These are phyloP conservation scores for Rhodosporidiobolus sp. DNA, from an alignment of 768 basidiomycete genomes.

Conservation along the genomic window DNA sequence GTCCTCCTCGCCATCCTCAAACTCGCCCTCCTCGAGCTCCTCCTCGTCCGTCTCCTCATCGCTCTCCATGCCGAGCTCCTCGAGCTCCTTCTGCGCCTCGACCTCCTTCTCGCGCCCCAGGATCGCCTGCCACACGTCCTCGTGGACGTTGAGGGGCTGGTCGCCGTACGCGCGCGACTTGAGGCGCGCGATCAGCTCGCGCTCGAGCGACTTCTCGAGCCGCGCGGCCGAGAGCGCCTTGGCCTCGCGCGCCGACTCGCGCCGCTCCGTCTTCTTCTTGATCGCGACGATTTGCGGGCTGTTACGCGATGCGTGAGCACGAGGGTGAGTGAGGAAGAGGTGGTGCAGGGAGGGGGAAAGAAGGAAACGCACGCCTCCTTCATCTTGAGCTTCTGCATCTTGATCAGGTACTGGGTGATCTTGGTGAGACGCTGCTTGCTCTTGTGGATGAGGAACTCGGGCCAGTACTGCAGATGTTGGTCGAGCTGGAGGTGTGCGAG, in stretches of 20 bases:
- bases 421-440: conserved; percentile 99
- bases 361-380: conserved; percentile 41
- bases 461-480: conserved; percentile 93
- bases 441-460: conserved; percentile 93
- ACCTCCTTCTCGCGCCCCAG: conserved; percentile 68
- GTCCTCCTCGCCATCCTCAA: conserved; percentile 59
- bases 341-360: not conserved
- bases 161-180: conserved; percentile 97
- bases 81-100: conserved; percentile 56
- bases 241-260: conserved; percentile 86
- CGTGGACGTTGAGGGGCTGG: conserved; percentile 95
- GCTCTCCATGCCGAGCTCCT: conserved; percentile 47
- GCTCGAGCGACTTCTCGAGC: conserved; percentile 90
- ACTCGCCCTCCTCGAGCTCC: conserved; percentile 59
- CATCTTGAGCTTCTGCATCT: conserved; percentile 75
- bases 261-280: conserved; percentile 93
- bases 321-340: not conserved
- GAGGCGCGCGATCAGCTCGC: conserved; percentile 90
- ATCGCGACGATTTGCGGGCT: conserved; percentile 91
- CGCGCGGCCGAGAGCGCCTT: conserved; percentile 95
- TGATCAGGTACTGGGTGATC: conserved; percentile 98
- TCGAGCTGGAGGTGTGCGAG: conserved; percentile 70
- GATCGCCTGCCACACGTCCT: conserved; percentile 89
- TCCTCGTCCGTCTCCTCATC: conserved; percentile 60
- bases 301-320: no score